Percentiles rank a stretch among this genome's conserved stretches.
Conservation (phyloP, 805 yeast genomes). For the Candida lessepsii region DNA sequence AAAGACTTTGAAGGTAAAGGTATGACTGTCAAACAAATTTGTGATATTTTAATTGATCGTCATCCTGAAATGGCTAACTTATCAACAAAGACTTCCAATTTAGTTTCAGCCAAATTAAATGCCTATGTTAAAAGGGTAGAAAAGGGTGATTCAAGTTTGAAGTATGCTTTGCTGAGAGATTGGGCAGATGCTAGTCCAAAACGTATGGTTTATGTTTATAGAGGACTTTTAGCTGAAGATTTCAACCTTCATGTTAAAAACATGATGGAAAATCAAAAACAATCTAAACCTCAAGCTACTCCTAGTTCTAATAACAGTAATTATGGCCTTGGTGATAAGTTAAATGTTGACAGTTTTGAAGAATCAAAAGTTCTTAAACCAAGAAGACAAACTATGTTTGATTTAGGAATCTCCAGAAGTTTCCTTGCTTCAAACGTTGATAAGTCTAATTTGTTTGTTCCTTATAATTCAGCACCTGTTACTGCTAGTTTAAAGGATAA, state of each 20-base stretch:
- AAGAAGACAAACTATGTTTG: conserved; percentile 54
- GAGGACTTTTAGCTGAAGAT: conserved; percentile 75
- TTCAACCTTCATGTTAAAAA: conserved; percentile 69
- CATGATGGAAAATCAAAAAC: conserved; percentile 46
- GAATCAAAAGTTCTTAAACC: conserved; percentile 40
- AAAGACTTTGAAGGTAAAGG: conserved; percentile 69
- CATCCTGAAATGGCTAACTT: conserved; percentile 84
- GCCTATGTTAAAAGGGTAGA: conserved; percentile 85
- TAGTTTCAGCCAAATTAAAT: conserved; percentile 78
- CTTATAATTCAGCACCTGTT: conserved; percentile 75
- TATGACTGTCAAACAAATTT: conserved; percentile 87
- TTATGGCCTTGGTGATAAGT: conserved; percentile 15
- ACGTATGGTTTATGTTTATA: conserved; percentile 83
- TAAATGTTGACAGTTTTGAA: conserved; percentile 26
- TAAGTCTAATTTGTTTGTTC: conserved; percentile 52
- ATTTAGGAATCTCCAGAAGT: conserved; percentile 44
- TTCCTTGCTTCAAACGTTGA: conserved; percentile 38
- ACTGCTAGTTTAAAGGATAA: conserved; percentile 56
- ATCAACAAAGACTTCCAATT: conserved; percentile 75
- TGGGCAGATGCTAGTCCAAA: conserved; percentile 92
- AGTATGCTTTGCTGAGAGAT: conserved; percentile 76
- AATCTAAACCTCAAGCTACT: conserved; percentile 2
- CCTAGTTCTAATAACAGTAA: neutral
- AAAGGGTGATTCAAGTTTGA: conserved; percentile 71
- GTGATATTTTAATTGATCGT: conserved; percentile 68